Base-by-base conservation (phyloP, 2,329 filamentous ascomycete species). In the Aspergillus jensenii region DNA sequence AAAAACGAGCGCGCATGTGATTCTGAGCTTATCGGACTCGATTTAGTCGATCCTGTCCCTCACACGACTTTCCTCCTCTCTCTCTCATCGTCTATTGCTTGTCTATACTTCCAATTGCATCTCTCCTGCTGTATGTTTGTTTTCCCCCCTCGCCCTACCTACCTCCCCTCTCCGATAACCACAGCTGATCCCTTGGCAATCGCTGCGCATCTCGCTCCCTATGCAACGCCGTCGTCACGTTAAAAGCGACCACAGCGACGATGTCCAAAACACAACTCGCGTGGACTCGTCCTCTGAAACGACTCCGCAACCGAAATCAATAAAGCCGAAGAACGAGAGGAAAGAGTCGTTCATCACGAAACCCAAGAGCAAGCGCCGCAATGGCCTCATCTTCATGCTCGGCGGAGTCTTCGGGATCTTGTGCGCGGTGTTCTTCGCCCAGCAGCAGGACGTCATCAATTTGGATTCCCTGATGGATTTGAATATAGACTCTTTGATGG, bases 331-430 rank as follows among this genome's bases (percentile, higher is more conserved):
- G 37, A 17, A 19, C n/a, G 41, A 48, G 4, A 48, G 35, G 17
- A 62, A 62, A 25, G 40, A 44, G 23, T 65, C 74, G 65, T 63
- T 74, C n/a, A 59, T 70, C 23, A 76, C 64, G 4, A 74, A 71
- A 47, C 74, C 74, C 44, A 67, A 71, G 51, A 84, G 84, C 62
- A 96, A 93, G 77, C 85, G 90, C 65, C 86, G 88, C 61, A 90
- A 86, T 74, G 87, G 88, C 2, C 86, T 96, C 69, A 90, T 97
- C 27, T 98, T 99, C 75, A 79, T 88, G 9, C 81, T 99, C 19
- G 95, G 95, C 33, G 91, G 92, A 41, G 69, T 99, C n/a, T 93
- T 95, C 67, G 95, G 95, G 12, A 84, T 99, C 56, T 78, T 96
- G n/a, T 82, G 88, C 2, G 95, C 95, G 2, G 88, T 92, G 31